Base-by-base conservation (phyloP, 164 flowering plant genomes). In the Paratinospora sagittata region DNA sequence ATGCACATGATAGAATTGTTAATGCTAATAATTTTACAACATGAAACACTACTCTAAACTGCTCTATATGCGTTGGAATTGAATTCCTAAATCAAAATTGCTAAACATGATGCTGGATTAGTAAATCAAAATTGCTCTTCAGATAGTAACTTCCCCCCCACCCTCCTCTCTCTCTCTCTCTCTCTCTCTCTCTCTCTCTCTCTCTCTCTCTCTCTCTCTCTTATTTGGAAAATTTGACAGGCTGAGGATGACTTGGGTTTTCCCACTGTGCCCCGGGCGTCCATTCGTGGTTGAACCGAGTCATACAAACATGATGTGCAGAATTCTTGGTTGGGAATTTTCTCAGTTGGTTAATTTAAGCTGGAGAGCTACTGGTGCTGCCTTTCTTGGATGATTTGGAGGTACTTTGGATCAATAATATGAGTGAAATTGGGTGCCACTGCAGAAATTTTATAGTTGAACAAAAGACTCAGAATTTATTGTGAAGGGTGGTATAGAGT, bases 231-330 rank as follows among this genome's bases (percentile, higher is more conserved):
- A n/a, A n/a, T n/a, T 72, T 61, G 39, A 65, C 89, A 93, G 97
- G 89, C 81, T 68, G 97, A 88, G 76, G 97, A 93, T 76, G 97
- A 90, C 76, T 72, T 82, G 55, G 96, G 94, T 27, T 80, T 91
- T 64, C 94, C 97, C 37, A 79, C 93, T 63, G 97, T 93, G 0
- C 98, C 96, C 71, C 86, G 77, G 43, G 97, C 97, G 64, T 86
- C 97, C 5, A 66, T 91, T 70, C 97, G 98, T 43, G 87, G 86
- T 75, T 93, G 84, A 82, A 70, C 63, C 63, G 19, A 37, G 19
- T 2, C 19, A 34, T 68, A 64, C 63, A 34, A 49, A 19, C 17
- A 45, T 27, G 52, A 33, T 71, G 72, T 69, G 72, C 69, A 73
- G 27, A 73, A 27, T 58, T 67, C 39, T 21, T 65, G 41, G 8